Percentiles rank a stretch among this genome's conserved stretches.
These are phyloP conservation scores for Steccherinum ochraceum DNA, from an alignment of 768 basidiomycete species.

Conservation along the genomic window DNA sequence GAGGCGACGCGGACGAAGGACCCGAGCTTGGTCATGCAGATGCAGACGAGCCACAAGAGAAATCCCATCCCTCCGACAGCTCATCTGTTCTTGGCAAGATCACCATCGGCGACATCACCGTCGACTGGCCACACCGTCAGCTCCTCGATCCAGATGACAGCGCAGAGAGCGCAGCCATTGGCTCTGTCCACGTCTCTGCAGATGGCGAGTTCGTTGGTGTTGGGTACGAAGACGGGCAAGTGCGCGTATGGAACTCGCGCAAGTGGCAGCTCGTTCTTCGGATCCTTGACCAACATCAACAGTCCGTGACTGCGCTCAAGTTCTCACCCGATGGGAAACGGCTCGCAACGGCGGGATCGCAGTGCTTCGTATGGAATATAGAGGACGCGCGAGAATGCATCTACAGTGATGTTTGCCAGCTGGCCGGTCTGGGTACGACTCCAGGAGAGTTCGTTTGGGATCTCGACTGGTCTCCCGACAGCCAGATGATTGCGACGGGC, in stretches of 20 bases:
- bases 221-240: conserved; percentile 2
- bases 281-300: conserved; percentile 8
- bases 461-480: conserved; percentile 36
- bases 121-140: conserved; percentile 4
- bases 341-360: conserved; percentile 11
- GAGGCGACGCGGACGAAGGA: no score
- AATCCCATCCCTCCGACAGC: neutral
- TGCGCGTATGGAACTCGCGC: conserved; percentile 1
- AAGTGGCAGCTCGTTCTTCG: neutral
- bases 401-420: neutral
- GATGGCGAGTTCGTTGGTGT: neutral
- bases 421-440: conserved; percentile 6
- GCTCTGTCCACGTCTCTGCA: neutral
- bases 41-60: no score
- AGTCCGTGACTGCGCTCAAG: conserved; percentile 9
- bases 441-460: conserved; percentile 3
- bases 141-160: conserved; percentile 2
- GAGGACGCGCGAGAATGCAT: no score
- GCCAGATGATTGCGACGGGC: conserved; percentile 34
- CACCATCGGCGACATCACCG: neutral
- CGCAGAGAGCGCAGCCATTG: conserved; percentile 1
- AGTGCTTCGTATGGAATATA: conserved; percentile 13
- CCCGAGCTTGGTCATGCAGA: no score
- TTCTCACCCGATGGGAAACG: conserved; percentile 16
- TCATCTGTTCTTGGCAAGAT: neutral